Evolutionary conservation across 2,329 filamentous ascomycete species (phyloP).

Genomic region (Domatiomyces globalis): DNA sequence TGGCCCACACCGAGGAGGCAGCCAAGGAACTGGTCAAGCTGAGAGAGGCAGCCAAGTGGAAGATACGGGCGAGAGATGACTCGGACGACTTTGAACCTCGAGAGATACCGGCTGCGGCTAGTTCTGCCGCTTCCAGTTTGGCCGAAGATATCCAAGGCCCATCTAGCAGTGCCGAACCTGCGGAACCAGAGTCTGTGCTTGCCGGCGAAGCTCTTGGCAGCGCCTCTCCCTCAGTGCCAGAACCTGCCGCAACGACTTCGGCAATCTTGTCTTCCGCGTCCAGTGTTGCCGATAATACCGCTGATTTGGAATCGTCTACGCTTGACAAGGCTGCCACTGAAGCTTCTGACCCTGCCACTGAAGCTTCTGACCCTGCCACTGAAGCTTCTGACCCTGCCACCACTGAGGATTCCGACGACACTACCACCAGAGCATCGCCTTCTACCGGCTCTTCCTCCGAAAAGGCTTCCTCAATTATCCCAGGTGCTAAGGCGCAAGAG

Average conservation of each 20-base stretch:
- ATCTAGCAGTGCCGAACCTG: conserved; percentile 2
- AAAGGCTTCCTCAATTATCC: conserved; percentile 6
- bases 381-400: conserved; percentile 4
- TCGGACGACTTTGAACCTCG: conserved; percentile 67
- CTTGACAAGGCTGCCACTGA: conserved; percentile 2
- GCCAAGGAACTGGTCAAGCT: conserved; percentile 67
- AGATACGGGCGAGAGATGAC: conserved; percentile 59
- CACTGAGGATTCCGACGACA: neutral
- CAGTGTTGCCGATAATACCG: conserved; percentile 22
- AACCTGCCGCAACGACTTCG: conserved; percentile 16
- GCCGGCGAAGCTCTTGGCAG: neutral
- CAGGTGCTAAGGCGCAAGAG: conserved; percentile 35
- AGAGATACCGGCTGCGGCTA: conserved; percentile 43
- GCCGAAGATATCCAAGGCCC: conserved; percentile 15
- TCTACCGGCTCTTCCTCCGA: conserved; percentile 4
- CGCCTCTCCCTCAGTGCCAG: neutral
- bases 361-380: conserved; percentile 7
- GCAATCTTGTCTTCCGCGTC: conserved; percentile 19
- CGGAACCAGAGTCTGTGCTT: neutral
- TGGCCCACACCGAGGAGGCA: conserved; percentile 62
- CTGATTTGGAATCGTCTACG: conserved; percentile 5
- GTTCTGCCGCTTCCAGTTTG: conserved; percentile 21
- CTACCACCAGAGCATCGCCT: neutral
- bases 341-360: neutral
- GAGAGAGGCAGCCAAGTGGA: conserved; percentile 74